Conservation (phyloP, 2,329 filamentous ascomycete species). For the Penicillium sumatraense region DNA sequence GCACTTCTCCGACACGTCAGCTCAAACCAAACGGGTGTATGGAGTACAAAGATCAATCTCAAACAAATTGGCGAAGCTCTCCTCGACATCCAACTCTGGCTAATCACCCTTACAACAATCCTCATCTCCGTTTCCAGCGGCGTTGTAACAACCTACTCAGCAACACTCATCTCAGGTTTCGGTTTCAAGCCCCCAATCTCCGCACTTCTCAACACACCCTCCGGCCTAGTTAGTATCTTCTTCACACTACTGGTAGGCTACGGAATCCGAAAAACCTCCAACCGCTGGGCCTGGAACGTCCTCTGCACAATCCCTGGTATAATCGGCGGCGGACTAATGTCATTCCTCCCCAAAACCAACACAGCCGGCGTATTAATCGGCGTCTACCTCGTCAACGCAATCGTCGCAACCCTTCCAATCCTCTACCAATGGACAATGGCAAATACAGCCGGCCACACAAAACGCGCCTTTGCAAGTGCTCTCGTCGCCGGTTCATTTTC, state of each 20-base stretch:
- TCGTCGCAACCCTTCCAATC: constrained; percentile 50
- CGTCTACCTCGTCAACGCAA: constrained; percentile 51
- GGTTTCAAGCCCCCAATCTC: constrained; percentile 49
- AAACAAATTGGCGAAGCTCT: constrained; percentile 54
- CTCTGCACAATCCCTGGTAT: constrained; percentile 53
- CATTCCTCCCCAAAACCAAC: constrained; percentile 43
- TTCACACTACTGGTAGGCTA: constrained; percentile 47
- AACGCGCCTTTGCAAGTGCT: constrained; percentile 14
- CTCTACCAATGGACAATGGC: constrained; percentile 53
- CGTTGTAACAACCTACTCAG: constrained; percentile 51
- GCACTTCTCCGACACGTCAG: constrained; percentile 48
- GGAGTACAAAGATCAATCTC: constrained; percentile 55
- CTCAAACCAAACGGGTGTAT: constrained; percentile 56
- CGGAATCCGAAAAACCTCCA: constrained; percentile 44
- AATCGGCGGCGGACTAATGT: constrained; percentile 47
- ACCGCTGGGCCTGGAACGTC: constrained; percentile 49
- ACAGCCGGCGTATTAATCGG: constrained; percentile 50
- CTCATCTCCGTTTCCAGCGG: constrained; percentile 47
- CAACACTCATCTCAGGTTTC: constrained; percentile 47
- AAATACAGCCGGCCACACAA: constrained; percentile 45
- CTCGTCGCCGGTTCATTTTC: constrained; percentile 12
- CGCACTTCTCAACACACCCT: constrained; percentile 51
- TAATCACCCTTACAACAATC: constrained; percentile 40
- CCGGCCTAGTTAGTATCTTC: constrained; percentile 47
- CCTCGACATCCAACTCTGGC: constrained; percentile 51